Conservation (phyloP, 768 basidiomycete genomes). For the Rhodotorula paludigena region DNA sequence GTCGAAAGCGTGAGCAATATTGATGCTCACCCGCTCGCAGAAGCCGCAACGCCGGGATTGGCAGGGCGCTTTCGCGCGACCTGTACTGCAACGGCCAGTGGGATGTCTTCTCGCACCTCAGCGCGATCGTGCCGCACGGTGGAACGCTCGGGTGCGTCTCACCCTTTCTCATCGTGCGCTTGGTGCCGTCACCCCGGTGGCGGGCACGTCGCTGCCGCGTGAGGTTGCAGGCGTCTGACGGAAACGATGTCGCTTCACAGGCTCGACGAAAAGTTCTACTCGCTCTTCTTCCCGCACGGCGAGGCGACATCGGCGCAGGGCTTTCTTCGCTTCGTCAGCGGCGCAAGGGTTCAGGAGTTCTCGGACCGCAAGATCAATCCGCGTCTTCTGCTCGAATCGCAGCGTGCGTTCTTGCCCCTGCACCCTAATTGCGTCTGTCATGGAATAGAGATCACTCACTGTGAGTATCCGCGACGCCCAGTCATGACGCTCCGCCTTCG, state of each 20-base stretch:
- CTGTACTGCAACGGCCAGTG: constrained; percentile 34
- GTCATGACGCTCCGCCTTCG: constrained; percentile 26
- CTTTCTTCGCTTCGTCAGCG: constrained; percentile 25
- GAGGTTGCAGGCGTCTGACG: background rate
- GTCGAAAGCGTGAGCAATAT: no score
- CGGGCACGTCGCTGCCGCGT: background rate
- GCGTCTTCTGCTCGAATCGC: constrained; percentile 25
- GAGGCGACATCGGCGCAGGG: constrained; percentile 18
- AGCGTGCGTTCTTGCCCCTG: constrained; percentile 27
- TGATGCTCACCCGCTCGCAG: background rate
- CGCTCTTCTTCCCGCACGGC: constrained; percentile 36
- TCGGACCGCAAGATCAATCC: constrained; percentile 35
- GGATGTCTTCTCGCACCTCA: constrained; percentile 23
- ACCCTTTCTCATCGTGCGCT: background rate
- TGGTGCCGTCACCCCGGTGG: background rate
- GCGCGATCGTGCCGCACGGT: constrained; percentile 22
- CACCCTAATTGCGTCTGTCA: no score
- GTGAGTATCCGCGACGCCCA: background rate
- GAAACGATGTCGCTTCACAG: background rate
- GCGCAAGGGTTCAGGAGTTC: constrained; percentile 21
- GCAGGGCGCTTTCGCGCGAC: constrained; percentile 21
- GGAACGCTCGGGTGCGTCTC: constrained; percentile 27
- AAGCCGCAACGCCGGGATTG: constrained; percentile 11
- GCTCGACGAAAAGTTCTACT: constrained; percentile 31
- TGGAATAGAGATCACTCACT: background rate